phyloP scores from a whole-genome alignment of 1,139 yeast genomes.

The Hyphopichia buzzinii region DNA sequence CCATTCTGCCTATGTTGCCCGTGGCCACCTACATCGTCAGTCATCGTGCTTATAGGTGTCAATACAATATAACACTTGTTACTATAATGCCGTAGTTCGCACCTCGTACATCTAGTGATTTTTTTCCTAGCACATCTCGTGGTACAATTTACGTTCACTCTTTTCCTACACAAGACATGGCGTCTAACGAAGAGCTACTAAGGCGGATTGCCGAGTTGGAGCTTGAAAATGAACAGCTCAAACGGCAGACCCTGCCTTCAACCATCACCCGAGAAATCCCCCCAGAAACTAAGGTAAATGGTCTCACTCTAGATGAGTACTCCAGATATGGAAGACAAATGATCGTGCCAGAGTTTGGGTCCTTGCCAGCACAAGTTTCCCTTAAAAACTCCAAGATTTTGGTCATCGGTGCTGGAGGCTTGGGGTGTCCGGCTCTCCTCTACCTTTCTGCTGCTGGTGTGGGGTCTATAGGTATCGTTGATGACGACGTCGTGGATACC shows the following conservation, averaged over 20 bases:
- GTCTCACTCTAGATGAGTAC: conserved; percentile 63
- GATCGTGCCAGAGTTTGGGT: conserved; percentile 80
- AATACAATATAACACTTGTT: too few species aligned
- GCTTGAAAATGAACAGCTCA: conserved; percentile 24
- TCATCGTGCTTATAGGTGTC: too few species aligned
- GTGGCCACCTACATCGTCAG: too few species aligned
- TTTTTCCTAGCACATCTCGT: too few species aligned
- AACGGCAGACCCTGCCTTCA: not conserved
- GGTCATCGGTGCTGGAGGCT: conserved; percentile 95
- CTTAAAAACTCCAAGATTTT: conserved; percentile 60
- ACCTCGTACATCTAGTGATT: too few species aligned
- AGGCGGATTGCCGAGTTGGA: conserved; percentile 21
- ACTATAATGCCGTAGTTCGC: too few species aligned
- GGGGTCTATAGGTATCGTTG: conserved; percentile 83
- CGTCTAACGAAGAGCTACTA: conserved; percentile 18
- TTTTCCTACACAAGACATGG: too few species aligned
- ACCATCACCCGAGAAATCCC: too few species aligned
- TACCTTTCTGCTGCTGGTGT: conserved; percentile 88
- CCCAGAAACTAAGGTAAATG: conserved; percentile 8
- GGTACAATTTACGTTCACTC: too few species aligned
- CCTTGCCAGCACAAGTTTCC: conserved; percentile 51
- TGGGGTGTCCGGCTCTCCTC: conserved; percentile 88
- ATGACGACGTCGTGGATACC: conserved; percentile 77
- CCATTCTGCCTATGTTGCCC: too few species aligned
- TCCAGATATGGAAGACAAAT: conserved; percentile 89